Base-by-base conservation (phyloP, 352 stramenopile species). In the Globisporangium viniferum region DNA sequence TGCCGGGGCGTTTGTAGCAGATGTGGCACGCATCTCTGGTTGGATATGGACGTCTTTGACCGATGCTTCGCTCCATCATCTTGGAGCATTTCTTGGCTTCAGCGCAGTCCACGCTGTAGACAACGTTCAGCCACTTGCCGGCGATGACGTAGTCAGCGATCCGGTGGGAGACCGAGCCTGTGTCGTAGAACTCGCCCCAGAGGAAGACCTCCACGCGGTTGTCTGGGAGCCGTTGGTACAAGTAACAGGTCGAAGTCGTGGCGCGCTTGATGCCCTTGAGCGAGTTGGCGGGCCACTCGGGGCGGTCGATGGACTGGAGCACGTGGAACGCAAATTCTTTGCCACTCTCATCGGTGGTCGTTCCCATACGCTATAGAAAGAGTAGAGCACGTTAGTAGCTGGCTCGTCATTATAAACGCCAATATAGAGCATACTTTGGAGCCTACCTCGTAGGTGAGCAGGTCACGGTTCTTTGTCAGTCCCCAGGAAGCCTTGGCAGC, bases 291-390 rank as follows among this genome's bases (percentile, higher is more conserved):
- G 77, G 77, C 75, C 75, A 84, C 56, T 84, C 75, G 12, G 75
- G 64, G 14, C 77, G 67, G 8, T 78, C 72, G 33, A 84, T 81
- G 0, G 77, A 84, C 59, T 79, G 72, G 57, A 84, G 27, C 2
- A 77, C 74, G 62, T 84, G 77, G 57, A 79, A 84, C 27, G 66
- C 70, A 27, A 80, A 60, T 39, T 80, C 72, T 18, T 75, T 64
- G 8, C 73, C 75, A 22, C 75, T 56, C 5, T 67, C 62, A 18
- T 82, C 75, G 5, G 49, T 60, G 1, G 64, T 75, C 15, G 62
- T 69, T 4, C 75, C 77, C 73, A 82, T 84, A 0, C 75, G 74
- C 29, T 65, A 20, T 9, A 5, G 3, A 9, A 10, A 48, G 15
- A 59, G 3, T 9, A 18, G 9, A 8, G 5, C 54, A 41, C 1